Conservation (phyloP, 305 asterid genomes). For the Fraxinus baroniana region DNA sequence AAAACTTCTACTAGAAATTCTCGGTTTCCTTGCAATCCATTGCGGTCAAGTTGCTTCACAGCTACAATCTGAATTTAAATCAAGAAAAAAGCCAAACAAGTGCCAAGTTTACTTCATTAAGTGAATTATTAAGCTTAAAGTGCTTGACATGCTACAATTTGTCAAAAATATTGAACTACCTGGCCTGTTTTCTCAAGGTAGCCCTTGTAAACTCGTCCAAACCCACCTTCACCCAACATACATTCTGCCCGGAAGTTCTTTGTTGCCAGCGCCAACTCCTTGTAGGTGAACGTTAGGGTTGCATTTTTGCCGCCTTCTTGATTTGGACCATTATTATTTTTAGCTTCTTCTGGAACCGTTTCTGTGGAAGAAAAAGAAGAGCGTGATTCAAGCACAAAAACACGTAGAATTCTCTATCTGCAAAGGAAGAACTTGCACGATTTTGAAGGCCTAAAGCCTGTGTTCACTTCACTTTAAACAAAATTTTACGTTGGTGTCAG, state of each 20-base stretch:
- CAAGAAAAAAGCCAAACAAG: background rate
- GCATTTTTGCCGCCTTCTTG: constrained; percentile 47
- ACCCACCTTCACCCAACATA: constrained; percentile 53
- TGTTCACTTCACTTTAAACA: background rate
- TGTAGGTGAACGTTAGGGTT: constrained; percentile 71
- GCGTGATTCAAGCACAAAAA: background rate
- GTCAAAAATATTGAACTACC: constrained; percentile 33
- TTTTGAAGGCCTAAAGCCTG: background rate
- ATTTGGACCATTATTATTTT: constrained; percentile 21
- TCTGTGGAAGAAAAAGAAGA: background rate
- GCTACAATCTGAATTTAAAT: constrained; percentile 52
- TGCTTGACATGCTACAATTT: background rate
- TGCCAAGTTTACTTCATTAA: background rate
- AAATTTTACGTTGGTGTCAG: background rate
- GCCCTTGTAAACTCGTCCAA: constrained; percentile 76
- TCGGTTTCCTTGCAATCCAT: constrained; percentile 78
- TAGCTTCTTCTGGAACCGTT: constrained; percentile 26
- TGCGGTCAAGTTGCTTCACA: constrained; percentile 76
- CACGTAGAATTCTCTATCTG: background rate
- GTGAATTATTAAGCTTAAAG: background rate
- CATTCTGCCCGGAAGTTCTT: constrained; percentile 47
- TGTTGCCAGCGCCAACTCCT: constrained; percentile 61
- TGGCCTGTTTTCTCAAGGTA: constrained; percentile 58
- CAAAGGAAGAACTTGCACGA: background rate
- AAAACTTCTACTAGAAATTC: constrained; percentile 85